These are phyloP conservation scores for Yamadazyma triangularis DNA, from an alignment of 1,139 yeast genomes.

Conservation along the genomic window DNA sequence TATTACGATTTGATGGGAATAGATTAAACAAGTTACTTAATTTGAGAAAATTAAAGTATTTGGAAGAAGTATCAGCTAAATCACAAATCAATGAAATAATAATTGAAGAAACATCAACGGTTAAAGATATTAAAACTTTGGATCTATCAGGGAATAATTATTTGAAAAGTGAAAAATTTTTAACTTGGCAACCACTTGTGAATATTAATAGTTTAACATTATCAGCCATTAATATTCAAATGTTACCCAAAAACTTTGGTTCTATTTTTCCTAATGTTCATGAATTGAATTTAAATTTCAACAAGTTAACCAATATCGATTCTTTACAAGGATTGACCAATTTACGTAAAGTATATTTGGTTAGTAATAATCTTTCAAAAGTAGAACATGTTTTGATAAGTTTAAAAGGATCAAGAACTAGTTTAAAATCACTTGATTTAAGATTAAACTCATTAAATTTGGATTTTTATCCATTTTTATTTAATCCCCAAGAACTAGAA, in stretches of 20 bases:
- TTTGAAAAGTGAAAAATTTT: constrained; percentile 3
- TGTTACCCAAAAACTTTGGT: constrained; percentile 33
- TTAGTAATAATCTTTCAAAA: constrained; percentile 41
- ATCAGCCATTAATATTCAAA: constrained; percentile 39
- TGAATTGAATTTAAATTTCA: constrained; percentile 49
- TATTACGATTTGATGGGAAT: constrained; percentile 46
- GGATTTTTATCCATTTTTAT: constrained; percentile 50
- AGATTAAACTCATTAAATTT: constrained; percentile 48
- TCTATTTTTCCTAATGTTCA: constrained; percentile 42
- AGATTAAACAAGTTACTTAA: constrained; percentile 21
- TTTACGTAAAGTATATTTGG: constrained; percentile 37
- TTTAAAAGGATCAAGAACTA: constrained; percentile 24
- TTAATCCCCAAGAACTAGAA: constrained; percentile 42
- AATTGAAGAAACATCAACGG: constrained; percentile 14
- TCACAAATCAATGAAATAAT: constrained; percentile 22
- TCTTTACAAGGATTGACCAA: constrained; percentile 26
- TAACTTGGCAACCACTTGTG: constrained; percentile 17
- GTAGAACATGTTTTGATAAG: constrained; percentile 31
- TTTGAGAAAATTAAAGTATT: constrained; percentile 21
- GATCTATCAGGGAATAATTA: constrained; percentile 38
- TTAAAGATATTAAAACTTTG: constrained; percentile 20
- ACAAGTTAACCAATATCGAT: constrained; percentile 28
- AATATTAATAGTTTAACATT: constrained; percentile 37
- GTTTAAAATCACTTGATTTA: constrained; percentile 40
- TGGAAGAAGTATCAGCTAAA: constrained; percentile 43